Evolutionary conservation across 2,329 filamentous ascomycete species (phyloP).

Genomic region (Lachnellula hyalina): DNA sequence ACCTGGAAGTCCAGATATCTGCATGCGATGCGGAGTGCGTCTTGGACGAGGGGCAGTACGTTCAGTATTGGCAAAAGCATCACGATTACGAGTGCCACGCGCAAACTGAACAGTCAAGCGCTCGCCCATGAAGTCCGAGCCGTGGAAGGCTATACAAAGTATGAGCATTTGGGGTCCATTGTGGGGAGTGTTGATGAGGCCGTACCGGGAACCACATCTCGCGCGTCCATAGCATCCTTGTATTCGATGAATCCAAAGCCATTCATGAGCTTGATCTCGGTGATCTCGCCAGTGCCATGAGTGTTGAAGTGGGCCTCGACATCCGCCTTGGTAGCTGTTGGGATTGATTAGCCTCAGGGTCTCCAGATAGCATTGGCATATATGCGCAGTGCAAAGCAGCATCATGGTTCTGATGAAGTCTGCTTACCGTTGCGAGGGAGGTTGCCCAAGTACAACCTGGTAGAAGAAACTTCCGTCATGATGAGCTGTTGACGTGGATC

Average conservation of each 20-base stretch:
- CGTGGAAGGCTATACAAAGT: conserved; percentile 57
- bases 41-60: conserved; percentile 74
- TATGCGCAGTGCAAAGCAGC: conserved; percentile 2
- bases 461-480: conserved; percentile 85
- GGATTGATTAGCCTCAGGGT: conserved; percentile 15
- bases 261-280: conserved; percentile 99
- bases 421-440: conserved; percentile 88
- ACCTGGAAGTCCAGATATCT: conserved; percentile 90
- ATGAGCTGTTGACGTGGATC: conserved; percentile 15
- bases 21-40: conserved; percentile 94
- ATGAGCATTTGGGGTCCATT: conserved; percentile 20
- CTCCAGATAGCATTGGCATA: neutral
- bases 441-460: conserved; percentile 95
- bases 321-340: conserved; percentile 86
- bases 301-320: conserved; percentile 93
- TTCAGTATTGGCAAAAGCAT: conserved; percentile 56
- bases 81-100: conserved; percentile 71
- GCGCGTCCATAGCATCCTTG: conserved; percentile 95
- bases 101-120: conserved; percentile 97
- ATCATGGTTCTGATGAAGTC: neutral
- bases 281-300: conserved; percentile 95
- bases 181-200: conserved; percentile 17
- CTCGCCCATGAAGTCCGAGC: conserved; percentile 96
- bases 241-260: conserved; percentile 99
- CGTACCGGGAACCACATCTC: conserved; percentile 96